phyloP scores from a whole-genome alignment of 2,329 filamentous ascomycete genomes.

The Cadophora malorum region DNA sequence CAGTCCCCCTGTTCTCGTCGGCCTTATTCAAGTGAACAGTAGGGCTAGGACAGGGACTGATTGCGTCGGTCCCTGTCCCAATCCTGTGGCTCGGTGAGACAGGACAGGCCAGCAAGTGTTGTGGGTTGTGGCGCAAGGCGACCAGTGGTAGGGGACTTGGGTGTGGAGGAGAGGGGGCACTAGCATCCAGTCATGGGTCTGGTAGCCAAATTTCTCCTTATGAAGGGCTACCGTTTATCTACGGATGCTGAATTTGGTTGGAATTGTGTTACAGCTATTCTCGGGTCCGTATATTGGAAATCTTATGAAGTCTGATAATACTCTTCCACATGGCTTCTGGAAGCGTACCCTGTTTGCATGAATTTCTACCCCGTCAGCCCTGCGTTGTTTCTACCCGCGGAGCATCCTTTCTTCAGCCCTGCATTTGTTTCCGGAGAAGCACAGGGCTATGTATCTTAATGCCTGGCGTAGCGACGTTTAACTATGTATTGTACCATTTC shows the following conservation, averaged over 20 bases:
- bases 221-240: constrained; percentile 12
- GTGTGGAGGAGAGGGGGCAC: not conserved
- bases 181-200: not conserved
- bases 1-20: constrained; percentile 11
- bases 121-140: constrained; percentile 22
- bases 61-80: constrained; percentile 16
- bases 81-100: constrained; percentile 20
- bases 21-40: constrained; percentile 8
- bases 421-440: not conserved
- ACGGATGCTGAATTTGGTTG: not conserved
- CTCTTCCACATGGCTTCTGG: constrained; percentile 11
- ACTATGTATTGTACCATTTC: not conserved
- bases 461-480: not conserved
- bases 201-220: not conserved
- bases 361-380: constrained; percentile 16
- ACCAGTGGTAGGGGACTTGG: constrained; percentile 8
- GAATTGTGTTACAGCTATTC: constrained; percentile 12
- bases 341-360: constrained; percentile 15
- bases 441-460: not conserved
- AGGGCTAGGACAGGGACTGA: constrained; percentile 9
- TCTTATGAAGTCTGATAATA: not conserved
- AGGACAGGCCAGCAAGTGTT: not conserved
- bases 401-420: not conserved
- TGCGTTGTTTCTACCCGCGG: not conserved
- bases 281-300: not conserved